Percentiles rank a stretch among this genome's conserved stretches.
These are phyloP conservation scores for Ampelocalamus luodianensis DNA, from an alignment of 176 grass and related monocot species.

Conservation along the genomic window DNA sequence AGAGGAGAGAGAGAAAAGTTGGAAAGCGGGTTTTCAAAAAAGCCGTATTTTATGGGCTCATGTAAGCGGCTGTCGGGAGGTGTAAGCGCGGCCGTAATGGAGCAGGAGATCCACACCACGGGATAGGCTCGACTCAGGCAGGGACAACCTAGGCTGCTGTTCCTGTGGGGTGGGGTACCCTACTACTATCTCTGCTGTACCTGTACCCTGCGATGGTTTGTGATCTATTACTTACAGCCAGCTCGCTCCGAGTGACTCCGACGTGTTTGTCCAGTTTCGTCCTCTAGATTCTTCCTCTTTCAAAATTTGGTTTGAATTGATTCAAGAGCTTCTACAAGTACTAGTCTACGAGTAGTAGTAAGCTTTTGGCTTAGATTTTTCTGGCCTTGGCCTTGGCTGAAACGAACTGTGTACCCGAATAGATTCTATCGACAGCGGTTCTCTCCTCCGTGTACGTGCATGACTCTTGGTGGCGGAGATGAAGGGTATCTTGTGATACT, in stretches of 20 bases:
- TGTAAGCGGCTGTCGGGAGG: conserved; percentile 67
- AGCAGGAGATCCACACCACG: background rate
- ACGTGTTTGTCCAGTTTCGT: conserved; percentile 36
- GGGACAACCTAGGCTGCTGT: background rate
- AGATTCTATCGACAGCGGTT: background rate
- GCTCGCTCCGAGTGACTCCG: background rate
- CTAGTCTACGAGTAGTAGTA: no score
- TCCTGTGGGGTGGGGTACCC: background rate
- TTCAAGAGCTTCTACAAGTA: no score
- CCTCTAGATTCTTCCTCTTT: conserved; percentile 23
- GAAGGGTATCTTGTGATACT: background rate
- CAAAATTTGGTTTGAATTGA: background rate
- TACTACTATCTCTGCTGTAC: background rate
- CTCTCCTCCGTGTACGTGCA: background rate
- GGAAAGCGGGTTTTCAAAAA: conserved; percentile 39
- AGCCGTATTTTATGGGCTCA: conserved; percentile 73
- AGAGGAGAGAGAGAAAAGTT: background rate
- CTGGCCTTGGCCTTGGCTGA: background rate
- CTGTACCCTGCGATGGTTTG: background rate
- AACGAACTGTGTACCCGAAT: background rate
- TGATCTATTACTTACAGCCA: background rate
- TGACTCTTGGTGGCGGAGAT: background rate
- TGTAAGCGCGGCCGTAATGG: conserved; percentile 10
- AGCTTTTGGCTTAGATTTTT: background rate
- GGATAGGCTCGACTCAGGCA: background rate